Percentiles rank a stretch among this genome's conserved stretches.
These are phyloP conservation scores for Karstenula rhodostoma DNA, from an alignment of 2,329 filamentous ascomycete species.

Conservation along the genomic window DNA sequence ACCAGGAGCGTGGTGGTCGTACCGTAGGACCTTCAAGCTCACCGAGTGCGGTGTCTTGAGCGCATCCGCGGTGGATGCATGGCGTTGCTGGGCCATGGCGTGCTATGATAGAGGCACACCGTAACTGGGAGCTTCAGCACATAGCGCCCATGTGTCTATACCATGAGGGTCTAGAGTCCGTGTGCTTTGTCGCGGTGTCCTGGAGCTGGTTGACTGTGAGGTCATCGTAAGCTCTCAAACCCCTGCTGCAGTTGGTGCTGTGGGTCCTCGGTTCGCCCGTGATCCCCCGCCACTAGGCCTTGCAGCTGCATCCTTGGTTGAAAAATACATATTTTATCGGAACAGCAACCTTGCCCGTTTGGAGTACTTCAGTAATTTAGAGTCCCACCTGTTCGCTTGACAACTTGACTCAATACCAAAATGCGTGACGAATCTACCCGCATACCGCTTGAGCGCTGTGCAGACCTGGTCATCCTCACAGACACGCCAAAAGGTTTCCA, in stretches of 20 bases:
- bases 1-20: constrained; percentile 49
- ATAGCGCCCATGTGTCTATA: background rate
- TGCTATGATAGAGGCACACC: background rate
- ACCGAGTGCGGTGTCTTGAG: constrained; percentile 72
- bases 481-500: constrained; percentile 62
- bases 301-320: background rate
- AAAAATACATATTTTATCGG: background rate
- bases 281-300: constrained; percentile 3
- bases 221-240: constrained; percentile 2
- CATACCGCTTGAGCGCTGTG: constrained; percentile 52
- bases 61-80: constrained; percentile 48
- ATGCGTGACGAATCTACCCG: constrained; percentile 10
- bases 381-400: background rate
- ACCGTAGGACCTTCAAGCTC: constrained; percentile 85
- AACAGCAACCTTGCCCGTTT: background rate
- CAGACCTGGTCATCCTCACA: constrained; percentile 53
- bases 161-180: background rate
- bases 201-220: background rate
- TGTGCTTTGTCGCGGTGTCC: background rate
- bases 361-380: constrained; percentile 11
- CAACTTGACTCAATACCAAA: background rate
- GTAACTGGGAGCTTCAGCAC: background rate
- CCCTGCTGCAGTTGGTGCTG: constrained; percentile 3
- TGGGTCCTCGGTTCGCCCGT: constrained; percentile 1
- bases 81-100: constrained; percentile 50